Base-by-base conservation (phyloP, 257 asterid genomes). In the Paulownia fortunei region DNA sequence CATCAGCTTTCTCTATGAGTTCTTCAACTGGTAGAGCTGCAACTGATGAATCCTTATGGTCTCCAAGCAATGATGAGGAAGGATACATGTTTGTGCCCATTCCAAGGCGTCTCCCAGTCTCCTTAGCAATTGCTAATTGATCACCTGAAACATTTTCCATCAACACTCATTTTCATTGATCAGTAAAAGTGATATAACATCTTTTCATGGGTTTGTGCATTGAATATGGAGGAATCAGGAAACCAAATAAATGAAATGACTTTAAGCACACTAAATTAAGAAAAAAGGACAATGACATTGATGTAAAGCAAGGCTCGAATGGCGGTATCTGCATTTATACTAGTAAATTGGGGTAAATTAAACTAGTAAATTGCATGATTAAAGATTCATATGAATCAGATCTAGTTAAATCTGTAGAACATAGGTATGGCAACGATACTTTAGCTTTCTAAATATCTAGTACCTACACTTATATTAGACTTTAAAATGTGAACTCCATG, bases 1-100 rank as follows among this genome's bases (percentile, higher is more conserved):
- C 92, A 44, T 89, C 92, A 21, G 94, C 94, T 7, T 87, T 86
- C 73, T 90, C 95, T 8, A 90, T 88, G 63, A 90, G 91, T 71
- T 90, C 93, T 49, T 88, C 92, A 36, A 85, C 69, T 1, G 94
- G 87, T 42, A 89, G 76, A 44, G 85, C 80, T 44, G 89, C 88
- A 39, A 74, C 76, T 4, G 90, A 86, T 1, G 76, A 79, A 55
- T 83, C 88, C 84, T 87, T 88, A 5, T 80, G 81, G 21, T 86
- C 85, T 41, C 89, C 94, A 2, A 88, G 92, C 77, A 89, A 82
- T 26, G 86, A 86, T 0, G 91, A 84, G 0, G 91, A 86, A 24
- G 95, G 95, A 58, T 90, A 90, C 95, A 88, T 90, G 84, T 90
- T 90, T 8, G 92, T 83, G 2, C 95, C 95, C 91, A 90, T 90